Evolutionary conservation across 176 grass and related monocot genomes (phyloP).

Genomic region (Luzula sylvatica): DNA sequence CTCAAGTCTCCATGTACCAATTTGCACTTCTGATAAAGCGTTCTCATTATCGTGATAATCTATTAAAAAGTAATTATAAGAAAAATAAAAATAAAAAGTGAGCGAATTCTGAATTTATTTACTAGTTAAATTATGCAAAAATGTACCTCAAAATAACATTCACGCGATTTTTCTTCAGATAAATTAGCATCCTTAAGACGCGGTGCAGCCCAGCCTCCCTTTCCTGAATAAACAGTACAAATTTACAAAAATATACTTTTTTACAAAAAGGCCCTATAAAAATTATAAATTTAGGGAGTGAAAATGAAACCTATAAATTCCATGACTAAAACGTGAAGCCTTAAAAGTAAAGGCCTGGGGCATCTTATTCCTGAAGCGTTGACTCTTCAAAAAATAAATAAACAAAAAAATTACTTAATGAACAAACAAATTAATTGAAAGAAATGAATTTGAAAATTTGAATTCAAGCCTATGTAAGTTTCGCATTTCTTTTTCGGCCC

Average conservation of each 20-base stretch:
- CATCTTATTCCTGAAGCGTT: conserved; percentile 76
- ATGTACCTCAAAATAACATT: conserved; percentile 81
- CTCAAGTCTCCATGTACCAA: conserved; percentile 97
- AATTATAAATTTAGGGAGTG: background rate
- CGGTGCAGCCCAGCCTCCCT: conserved; percentile 71
- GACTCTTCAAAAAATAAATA: conserved; percentile 40
- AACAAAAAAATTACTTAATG: conserved; percentile 10
- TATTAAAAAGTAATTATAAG: conserved; percentile 30
- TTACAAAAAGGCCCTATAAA: too few species aligned
- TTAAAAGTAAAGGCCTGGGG: conserved; percentile 51
- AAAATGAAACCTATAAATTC: conserved; percentile 79
- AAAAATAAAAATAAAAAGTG: conserved; percentile 22
- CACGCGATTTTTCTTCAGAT: conserved; percentile 65
- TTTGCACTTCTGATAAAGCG: conserved; percentile 89
- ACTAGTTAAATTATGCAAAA: too few species aligned
- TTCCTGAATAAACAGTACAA: conserved; percentile 40
- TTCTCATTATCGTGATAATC: conserved; percentile 87
- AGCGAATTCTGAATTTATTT: background rate
- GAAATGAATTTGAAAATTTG: background rate
- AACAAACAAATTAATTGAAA: background rate
- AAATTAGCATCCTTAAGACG: conserved; percentile 83
- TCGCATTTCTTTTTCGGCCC: conserved; percentile 96
- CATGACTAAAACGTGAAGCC: conserved; percentile 94
- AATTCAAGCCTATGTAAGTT: conserved; percentile 46
- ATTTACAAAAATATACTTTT: background rate